Evolutionary conservation across 148 eudicot genomes (phyloP).

Genomic region (Vaccinium corymbosum): DNA sequence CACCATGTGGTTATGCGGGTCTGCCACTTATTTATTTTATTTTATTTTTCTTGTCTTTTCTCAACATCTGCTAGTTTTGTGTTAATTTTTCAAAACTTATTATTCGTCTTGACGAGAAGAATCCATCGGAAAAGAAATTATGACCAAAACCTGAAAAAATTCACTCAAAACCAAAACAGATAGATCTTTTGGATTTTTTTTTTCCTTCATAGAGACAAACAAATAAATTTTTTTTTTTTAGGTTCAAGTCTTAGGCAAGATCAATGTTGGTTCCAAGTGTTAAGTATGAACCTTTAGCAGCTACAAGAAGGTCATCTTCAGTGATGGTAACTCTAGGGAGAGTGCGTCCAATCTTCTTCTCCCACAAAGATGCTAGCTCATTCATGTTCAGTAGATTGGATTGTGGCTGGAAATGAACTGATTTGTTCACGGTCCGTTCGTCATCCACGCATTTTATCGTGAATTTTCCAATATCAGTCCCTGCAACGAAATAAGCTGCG

Average conservation of each 20-base stretch:
- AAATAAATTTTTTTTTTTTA: too few species aligned
- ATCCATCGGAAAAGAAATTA: too few species aligned
- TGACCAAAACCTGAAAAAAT: too few species aligned
- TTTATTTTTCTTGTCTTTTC: too few species aligned
- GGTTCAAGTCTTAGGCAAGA: background rate
- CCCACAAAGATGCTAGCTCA: conserved; percentile 51
- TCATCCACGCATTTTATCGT: conserved; percentile 32
- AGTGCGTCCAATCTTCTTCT: conserved; percentile 33
- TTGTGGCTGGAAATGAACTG: conserved; percentile 37
- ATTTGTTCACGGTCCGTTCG: conserved; percentile 36
- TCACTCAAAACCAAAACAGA: background rate
- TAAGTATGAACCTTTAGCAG: conserved; percentile 27
- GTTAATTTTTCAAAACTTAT: too few species aligned
- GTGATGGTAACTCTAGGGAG: conserved; percentile 39
- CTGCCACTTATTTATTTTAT: too few species aligned
- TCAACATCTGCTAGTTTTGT: too few species aligned
- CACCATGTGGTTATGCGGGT: background rate
- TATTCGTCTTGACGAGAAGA: background rate
- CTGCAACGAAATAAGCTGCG: conserved; percentile 45
- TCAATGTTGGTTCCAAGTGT: background rate
- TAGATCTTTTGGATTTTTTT: background rate
- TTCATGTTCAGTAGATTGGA: conserved; percentile 40
- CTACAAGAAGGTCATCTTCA: conserved; percentile 29
- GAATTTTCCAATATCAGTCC: conserved; percentile 43
- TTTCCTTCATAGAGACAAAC: background rate